Evolutionary conservation across 805 yeast species (phyloP), one percentile per base, ranked within the genome.

Genomic region (Suhomyces sp.): DNA sequence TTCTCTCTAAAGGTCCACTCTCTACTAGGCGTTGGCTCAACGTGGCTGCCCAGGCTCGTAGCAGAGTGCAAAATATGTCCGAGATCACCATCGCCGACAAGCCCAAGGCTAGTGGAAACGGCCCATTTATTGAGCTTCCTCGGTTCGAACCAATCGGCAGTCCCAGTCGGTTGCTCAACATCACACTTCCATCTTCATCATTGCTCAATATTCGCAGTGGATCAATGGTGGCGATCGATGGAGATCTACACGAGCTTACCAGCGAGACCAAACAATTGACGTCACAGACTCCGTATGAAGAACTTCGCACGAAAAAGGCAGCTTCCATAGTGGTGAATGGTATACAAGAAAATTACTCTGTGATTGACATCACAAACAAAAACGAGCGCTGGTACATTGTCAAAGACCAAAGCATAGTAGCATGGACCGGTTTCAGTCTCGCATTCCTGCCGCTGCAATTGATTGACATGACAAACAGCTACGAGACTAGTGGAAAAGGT

Each of bases 381-480:
- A 9, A 7, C 2, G 64, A 70, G 13, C 74, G 75, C 20, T 80
- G 84, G 84, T 59, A 59, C 6, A 63, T 78, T 15, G 55, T 71
- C 19, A 70, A 65, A 29, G 68, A 69, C 45, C 63, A 67, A 12
- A 64, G 63, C 48, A 53, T 79, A 9, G 64, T 78, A 10, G 80
- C 82, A 5, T 79, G 83, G 83, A 65, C 78, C 0, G 84, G 81
- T 0, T 71, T 66, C 46, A 60, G 65, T 44, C 55, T 76, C 19
- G 55, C 65, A 27, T 47, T 69, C 29, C 31, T 45, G 27, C 62
- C 65, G 10, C 31, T 49, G 10, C 47, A 49, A 12, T 44, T 61
- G 6, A 53, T 60, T 22, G 56, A 46, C 37, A 52, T 69, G 61
- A 60, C 58, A 62, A 24, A 54, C 53, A 54, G 71, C 63, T 47